A percentile compares a stretch with the other conserved stretches of the same genome.
phyloP scores from a whole-genome alignment of 257 asterid genomes.

The Haberlea rhodopensis region DNA sequence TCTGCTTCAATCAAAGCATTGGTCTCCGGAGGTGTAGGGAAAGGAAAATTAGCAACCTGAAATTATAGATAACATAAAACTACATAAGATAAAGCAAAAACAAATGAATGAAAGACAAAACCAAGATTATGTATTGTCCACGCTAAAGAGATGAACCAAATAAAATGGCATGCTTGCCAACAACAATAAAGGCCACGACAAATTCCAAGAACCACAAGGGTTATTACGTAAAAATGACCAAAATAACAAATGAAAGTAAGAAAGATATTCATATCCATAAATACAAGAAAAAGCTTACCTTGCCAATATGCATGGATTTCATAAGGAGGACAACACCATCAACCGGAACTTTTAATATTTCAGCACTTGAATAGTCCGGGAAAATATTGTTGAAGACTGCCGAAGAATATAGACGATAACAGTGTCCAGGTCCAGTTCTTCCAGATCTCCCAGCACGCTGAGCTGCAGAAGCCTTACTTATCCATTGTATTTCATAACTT shows the following conservation, averaged over 20 bases:
- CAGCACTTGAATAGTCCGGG: slow-evolving; percentile 71
- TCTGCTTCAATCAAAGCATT: slow-evolving; percentile 80
- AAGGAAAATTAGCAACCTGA: slow-evolving; percentile 90
- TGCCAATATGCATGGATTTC: slow-evolving; percentile 89
- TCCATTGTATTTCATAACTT: slow-evolving; percentile 81
- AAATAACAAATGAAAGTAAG: background rate
- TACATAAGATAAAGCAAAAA: background rate
- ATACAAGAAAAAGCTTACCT: slow-evolving; percentile 43
- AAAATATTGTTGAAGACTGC: slow-evolving; percentile 72
- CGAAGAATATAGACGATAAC: slow-evolving; percentile 91
- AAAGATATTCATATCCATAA: background rate
- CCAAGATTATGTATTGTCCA: slow-evolving; percentile 5
- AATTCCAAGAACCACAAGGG: background rate
- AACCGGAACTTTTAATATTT: slow-evolving; percentile 83
- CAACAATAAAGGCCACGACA: background rate
- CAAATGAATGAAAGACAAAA: background rate
- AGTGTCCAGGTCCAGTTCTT: slow-evolving; percentile 96
- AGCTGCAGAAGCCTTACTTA: slow-evolving; percentile 94
- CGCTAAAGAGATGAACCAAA: background rate
- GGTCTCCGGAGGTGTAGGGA: slow-evolving; percentile 87
- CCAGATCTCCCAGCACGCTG: slow-evolving; percentile 99
- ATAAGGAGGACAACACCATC: slow-evolving; percentile 93
- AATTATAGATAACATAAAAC: slow-evolving; percentile 23
- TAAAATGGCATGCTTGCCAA: background rate
- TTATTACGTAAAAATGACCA: background rate